Evolutionary conservation across 2,329 filamentous ascomycete genomes (phyloP), one percentile per base, ranked within the genome.

Genomic region (Hypoxylon sp.): DNA sequence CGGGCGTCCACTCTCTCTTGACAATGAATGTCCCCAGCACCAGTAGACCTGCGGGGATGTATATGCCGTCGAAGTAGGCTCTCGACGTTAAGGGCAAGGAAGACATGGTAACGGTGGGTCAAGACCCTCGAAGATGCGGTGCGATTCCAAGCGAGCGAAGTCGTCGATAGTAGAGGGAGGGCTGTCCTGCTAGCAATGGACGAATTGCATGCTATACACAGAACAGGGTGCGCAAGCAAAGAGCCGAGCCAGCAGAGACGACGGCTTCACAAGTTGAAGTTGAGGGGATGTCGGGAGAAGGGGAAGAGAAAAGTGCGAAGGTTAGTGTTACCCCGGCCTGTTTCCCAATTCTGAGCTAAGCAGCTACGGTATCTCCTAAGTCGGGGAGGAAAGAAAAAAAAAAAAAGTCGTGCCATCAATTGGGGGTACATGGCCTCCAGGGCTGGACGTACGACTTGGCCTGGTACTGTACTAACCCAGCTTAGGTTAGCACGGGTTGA

Each of bases 1-100:
- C 91, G 3, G 86, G 83, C 20, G 88, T 73, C 84, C 86, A 95
- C 75, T 94, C 89, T 65, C 79, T 81, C 84, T 96, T 96, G 68
- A 92, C 81, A 69, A 96, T 88, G 62, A 86, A 81, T 38, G 86
- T 88, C 68, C 91, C 92, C 48, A 92, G 76, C 58, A 97, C 79
- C 58, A 97, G 78, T 29, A 97, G 83, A 58, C 83, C 86, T n/a
- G 88, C 88, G 62, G 93, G 92, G 70, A 96, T 88, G 75, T 94
- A 92, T 69, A 96, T 85, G 72, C 89, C 90, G 76, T 92, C 86
- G 72, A 94, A 77, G 72, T 89, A 91, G 69, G 87, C 81, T 66
- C 82, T 81, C 63, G 87, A 82, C 43, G 82, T 68, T 46, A 79
- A 69, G n/a, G 79, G 75, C 9, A 54, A 43, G 18, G 75, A 72